Conservation (phyloP, 257 asterid genomes). For the Schizonepeta tenuifolia region DNA sequence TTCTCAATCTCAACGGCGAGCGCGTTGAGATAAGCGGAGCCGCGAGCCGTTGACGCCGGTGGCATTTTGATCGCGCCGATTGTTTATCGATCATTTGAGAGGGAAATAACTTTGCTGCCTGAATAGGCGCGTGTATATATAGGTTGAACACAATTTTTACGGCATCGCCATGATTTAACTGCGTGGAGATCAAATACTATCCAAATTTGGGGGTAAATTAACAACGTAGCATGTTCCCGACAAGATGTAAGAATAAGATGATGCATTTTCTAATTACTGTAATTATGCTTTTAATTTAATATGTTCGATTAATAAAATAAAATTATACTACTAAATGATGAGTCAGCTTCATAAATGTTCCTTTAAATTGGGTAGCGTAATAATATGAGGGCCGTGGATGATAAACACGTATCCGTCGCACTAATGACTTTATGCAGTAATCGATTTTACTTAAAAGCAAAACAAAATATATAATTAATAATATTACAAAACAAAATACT, state of each 20-base stretch:
- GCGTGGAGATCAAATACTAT: slow-evolving; percentile 23
- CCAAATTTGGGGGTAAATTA: slow-evolving; percentile 22
- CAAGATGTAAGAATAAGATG: neutral
- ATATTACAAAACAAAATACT: too few relatives aligned
- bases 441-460: neutral
- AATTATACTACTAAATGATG: neutral
- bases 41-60: slow-evolving; percentile 59
- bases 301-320: too few relatives aligned
- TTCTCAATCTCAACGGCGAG: slow-evolving; percentile 86
- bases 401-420: neutral
- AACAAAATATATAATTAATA: too few relatives aligned
- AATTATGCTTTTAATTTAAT: neutral
- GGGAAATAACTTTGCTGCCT: neutral
- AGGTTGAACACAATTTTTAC: slow-evolving; percentile 25
- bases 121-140: slow-evolving; percentile 11
- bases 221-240: neutral
- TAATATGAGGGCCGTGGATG: neutral
- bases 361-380: slow-evolving; percentile 4
- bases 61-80: slow-evolving; percentile 53
- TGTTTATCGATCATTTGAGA: slow-evolving; percentile 46
- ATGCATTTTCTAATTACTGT: slow-evolving; percentile 1
- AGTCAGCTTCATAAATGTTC: neutral
- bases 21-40: slow-evolving; percentile 82
- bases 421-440: neutral
- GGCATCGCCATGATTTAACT: slow-evolving; percentile 31